Evolutionary conservation across 2,329 filamentous ascomycete species (phyloP), one percentile per base, ranked within the genome.

Genomic region (Hysterium pulicare): DNA sequence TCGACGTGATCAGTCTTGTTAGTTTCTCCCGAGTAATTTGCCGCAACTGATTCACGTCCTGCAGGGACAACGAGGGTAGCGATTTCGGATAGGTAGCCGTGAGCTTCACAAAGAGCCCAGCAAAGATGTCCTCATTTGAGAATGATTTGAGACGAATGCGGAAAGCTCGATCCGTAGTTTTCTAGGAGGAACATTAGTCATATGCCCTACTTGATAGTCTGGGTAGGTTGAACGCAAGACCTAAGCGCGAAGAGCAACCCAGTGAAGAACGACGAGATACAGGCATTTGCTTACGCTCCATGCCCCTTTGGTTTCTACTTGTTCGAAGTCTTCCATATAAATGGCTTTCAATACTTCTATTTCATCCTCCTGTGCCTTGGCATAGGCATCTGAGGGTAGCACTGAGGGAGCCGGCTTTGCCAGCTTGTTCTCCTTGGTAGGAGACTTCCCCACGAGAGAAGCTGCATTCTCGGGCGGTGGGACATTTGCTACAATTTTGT

Each of bases 41-140:
- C 33, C 82, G 82, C 42, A 95, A 72, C 33, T 78, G 75, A 20
- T 75, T 73, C 32, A 82, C 71, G 41, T 82, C 75, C 50, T 86
- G 84, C 33, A 94, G 61, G 4, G 77, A 81, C 11, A 95, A 69
- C 9, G 88, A 71, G 1, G 90, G 90, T 2, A 82, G 72, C 1
- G 89, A 86, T 61, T 88, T 95, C 3, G 91, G 93, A 63, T 97
- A 97, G 1, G 90, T 95, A 5, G 90, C 86, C 7, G 89, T 93
- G 51, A 97, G 73, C 42, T 87, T 84, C 40, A 94, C 88, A 36
- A 80, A 77, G n/a, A 97, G 70, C 2, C 81, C 82, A 30, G 90
- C 74, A 20, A 76, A 77, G 46, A 89, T 78, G 37, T 90, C 84
- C 28, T 82, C 76, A 57, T 93, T 85, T 0, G 82, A 83, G 3